A percentile compares a stretch with the other conserved stretches of the same genome.
Conservation (phyloP, 2,329 filamentous ascomycete genomes). For the Myriosclerotinia curreyana region DNA sequence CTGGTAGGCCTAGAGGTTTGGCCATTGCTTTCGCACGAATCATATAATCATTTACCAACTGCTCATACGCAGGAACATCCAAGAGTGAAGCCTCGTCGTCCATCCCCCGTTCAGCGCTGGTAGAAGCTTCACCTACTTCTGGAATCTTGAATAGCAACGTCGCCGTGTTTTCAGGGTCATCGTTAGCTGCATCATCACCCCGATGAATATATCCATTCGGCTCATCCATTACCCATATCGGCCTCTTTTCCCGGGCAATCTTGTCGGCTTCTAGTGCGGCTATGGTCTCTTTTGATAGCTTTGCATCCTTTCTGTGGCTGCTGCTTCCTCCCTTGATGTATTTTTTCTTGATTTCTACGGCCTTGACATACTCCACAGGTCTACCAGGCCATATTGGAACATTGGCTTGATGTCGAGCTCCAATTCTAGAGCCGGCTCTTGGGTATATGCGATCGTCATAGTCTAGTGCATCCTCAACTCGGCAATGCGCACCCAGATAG, state of each 20-base stretch:
- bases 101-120: constrained; percentile 40
- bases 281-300: constrained; percentile 74
- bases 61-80: constrained; percentile 40
- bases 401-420: constrained; percentile 85
- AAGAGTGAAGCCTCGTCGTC: constrained; percentile 39
- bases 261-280: constrained; percentile 81
- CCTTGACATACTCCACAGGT: constrained; percentile 86
- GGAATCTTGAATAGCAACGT: constrained; percentile 77
- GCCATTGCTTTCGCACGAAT: constrained; percentile 51
- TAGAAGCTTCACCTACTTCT: constrained; percentile 46
- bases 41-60: constrained; percentile 75
- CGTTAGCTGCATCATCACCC: constrained; percentile 70
- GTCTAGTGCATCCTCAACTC: constrained; percentile 90
- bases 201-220: constrained; percentile 80
- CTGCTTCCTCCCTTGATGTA: constrained; percentile 54
- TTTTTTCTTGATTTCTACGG: constrained; percentile 78
- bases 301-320: constrained; percentile 68
- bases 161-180: constrained; percentile 72
- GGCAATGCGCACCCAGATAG: constrained; percentile 93
- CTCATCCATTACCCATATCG: constrained; percentile 92
- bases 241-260: constrained; percentile 72
- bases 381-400: constrained; percentile 82
- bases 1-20: constrained; percentile 64
- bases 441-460: constrained; percentile 98
- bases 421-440: constrained; percentile 86